Evolutionary conservation across 2,329 filamentous ascomycete species (phyloP).

Genomic region (Dactylellina cionopaga): DNA sequence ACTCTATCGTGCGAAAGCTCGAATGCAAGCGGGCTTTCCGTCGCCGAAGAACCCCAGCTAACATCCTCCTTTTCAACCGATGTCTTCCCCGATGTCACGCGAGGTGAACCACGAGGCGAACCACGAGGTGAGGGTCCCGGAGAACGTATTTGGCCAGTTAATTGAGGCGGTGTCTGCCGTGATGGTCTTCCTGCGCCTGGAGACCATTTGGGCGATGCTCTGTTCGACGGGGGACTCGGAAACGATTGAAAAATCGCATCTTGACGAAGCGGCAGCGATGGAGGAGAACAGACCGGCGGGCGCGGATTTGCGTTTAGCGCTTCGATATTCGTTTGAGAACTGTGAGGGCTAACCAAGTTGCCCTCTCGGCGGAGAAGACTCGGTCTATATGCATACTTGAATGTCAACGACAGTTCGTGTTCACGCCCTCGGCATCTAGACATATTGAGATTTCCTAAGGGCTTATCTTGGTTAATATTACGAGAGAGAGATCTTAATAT

Average conservation of each 20-base stretch:
- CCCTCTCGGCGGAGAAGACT: constrained; percentile 21
- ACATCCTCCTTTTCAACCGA: constrained; percentile 6
- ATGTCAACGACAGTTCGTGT: constrained; percentile 40
- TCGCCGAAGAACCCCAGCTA: constrained; percentile 5
- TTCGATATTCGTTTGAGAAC: constrained; percentile 33
- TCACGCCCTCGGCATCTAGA: constrained; percentile 28
- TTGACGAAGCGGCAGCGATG: constrained; percentile 41
- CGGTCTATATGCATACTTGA: constrained; percentile 46
- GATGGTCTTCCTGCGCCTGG: not conserved
- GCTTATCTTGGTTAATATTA: not conserved
- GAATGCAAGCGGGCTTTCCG: not conserved
- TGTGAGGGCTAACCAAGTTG: constrained; percentile 19
- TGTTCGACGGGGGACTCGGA: constrained; percentile 20
- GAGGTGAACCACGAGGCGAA: constrained; percentile 14
- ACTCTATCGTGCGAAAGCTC: not conserved
- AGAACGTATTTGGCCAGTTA: not conserved
- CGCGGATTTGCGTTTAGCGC: constrained; percentile 12
- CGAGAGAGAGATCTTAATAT: not conserved
- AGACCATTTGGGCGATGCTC: constrained; percentile 30
- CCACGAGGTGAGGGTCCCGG: constrained; percentile 20
- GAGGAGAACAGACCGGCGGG: constrained; percentile 38
- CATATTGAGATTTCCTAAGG: constrained; percentile 27
- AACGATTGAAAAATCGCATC: constrained; percentile 49
- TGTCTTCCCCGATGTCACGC: constrained; percentile 9
- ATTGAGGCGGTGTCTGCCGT: constrained; percentile 15